These are phyloP conservation scores for Geosmithia putterillii DNA, from an alignment of 2,329 filamentous ascomycete species.

Conservation along the genomic window DNA sequence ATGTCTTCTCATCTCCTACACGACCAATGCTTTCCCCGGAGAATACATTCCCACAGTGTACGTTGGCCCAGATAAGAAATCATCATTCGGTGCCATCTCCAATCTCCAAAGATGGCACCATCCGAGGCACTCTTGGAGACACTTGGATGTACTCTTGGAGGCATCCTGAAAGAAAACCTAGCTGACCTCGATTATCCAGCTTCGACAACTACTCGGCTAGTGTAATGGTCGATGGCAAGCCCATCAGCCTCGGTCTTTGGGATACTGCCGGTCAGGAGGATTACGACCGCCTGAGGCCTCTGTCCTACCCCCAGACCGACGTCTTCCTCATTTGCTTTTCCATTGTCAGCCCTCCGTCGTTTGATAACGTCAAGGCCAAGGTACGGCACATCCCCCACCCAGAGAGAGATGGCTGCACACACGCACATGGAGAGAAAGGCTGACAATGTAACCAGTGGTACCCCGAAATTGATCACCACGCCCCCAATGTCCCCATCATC, in stretches of 20 bases:
- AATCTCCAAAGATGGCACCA: not conserved
- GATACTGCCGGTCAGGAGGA: slow-evolving; percentile 98
- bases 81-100: not conserved
- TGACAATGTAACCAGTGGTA: slow-evolving; percentile 57
- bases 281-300: slow-evolving; percentile 86
- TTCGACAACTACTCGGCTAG: slow-evolving; percentile 99
- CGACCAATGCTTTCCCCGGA: slow-evolving; percentile 98
- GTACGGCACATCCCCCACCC: slow-evolving; percentile 34
- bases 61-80: slow-evolving; percentile 24
- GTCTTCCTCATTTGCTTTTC: slow-evolving; percentile 98
- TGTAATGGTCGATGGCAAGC: slow-evolving; percentile 98
- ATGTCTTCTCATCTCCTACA: slow-evolving; percentile 98
- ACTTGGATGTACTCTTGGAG: too few relatives aligned
- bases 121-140: too few relatives aligned
- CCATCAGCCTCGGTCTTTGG: slow-evolving; percentile 93
- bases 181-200: slow-evolving; percentile 28
- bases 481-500: slow-evolving; percentile 90
- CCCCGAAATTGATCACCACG: slow-evolving; percentile 94
- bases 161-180: too few relatives aligned
- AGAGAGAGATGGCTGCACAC: not conserved
- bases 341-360: slow-evolving; percentile 92
- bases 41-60: slow-evolving; percentile 99
- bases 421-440: not conserved
- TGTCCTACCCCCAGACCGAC: slow-evolving; percentile 97
- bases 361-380: slow-evolving; percentile 98